Base-by-base conservation (phyloP, 768 basidiomycete species). In the Lactarius psammicola region DNA sequence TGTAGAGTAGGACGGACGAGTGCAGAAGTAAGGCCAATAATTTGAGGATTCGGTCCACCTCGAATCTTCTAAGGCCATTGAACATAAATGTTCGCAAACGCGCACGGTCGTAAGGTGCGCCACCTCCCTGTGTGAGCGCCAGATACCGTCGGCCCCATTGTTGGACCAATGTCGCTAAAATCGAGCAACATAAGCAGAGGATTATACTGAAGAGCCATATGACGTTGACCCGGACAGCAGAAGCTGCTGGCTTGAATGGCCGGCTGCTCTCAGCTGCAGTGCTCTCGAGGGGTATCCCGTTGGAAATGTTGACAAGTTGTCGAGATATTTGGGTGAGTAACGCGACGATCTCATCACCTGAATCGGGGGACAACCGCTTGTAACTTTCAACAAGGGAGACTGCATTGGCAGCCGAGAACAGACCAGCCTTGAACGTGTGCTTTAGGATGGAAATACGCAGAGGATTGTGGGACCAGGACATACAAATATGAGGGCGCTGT, bases 291-390 rank as follows among this genome's bases (percentile, higher is more conserved):
- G n/a, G 18, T 1, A 31, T 36, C 38, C 34, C 54, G 4, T 9
- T 20, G 11, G 65, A 54, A 31, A 44, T 31, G 1, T 46, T 30
- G 18, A 46, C n/a, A 30, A 68, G 55, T 53, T 68, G 67, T 30
- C 34, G 34, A 23, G 67, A 66, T 56, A 68, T 67, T 44, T 66
- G 65, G 0, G n/a, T 8, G 11, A 68, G 67, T 17, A 56, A 18
- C 3, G 20, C 17, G 4, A 44, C 30, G 2, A 33, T 36, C n/a
- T 7, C n/a, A 26, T 58, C 31, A 3, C 18, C 31, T 1, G 66
- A 18, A 40, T 67, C 31, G 1, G 59, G 65, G 46, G 36, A 44
- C 20, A 68, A 18, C 17, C 18, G 20, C 46, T 68, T 66, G 56
- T 56, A 66, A 18, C 65, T 44, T 33, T 67, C 67, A 10, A 59